These are phyloP conservation scores for Kazachstania kunashirensis DNA, from an alignment of 805 yeast genomes.

Conservation along the genomic window DNA sequence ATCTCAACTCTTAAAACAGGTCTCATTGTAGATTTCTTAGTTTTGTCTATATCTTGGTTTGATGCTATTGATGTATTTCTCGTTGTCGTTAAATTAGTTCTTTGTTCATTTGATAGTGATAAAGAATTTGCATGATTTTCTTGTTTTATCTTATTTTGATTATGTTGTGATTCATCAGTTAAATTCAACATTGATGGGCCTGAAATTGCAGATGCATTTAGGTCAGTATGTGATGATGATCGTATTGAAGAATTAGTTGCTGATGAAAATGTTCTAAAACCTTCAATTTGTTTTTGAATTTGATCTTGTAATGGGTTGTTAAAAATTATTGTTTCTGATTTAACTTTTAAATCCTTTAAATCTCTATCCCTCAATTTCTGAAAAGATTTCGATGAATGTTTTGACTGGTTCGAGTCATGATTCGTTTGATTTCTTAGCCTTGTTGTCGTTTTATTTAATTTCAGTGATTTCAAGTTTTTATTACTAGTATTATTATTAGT, in stretches of 20 bases:
- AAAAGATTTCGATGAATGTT: constrained; percentile 1
- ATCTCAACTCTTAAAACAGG: constrained; percentile 58
- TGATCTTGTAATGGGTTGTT: constrained; percentile 21
- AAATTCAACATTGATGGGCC: no score
- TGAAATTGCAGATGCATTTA: no score
- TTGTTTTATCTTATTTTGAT: no score
- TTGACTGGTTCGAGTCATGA: neutral
- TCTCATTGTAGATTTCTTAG: constrained; percentile 21
- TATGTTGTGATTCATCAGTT: no score
- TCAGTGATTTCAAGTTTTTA: neutral
- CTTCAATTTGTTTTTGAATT: constrained; percentile 22
- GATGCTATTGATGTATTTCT: neutral
- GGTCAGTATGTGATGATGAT: no score
- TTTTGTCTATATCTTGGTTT: neutral
- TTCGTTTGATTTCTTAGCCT: neutral
- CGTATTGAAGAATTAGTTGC: neutral
- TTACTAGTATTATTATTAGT: neutral
- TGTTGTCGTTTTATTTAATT: neutral
- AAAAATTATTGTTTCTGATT: constrained; percentile 9
- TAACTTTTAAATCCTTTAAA: constrained; percentile 1
- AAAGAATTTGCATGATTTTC: neutral
- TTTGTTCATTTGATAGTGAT: neutral
- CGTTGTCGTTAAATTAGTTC: no score
- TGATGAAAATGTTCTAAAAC: constrained; percentile 11
- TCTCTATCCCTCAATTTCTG: constrained; percentile 4